Conservation (phyloP, 2,329 filamentous ascomycete species). For the Leptographium lundbergii region DNA sequence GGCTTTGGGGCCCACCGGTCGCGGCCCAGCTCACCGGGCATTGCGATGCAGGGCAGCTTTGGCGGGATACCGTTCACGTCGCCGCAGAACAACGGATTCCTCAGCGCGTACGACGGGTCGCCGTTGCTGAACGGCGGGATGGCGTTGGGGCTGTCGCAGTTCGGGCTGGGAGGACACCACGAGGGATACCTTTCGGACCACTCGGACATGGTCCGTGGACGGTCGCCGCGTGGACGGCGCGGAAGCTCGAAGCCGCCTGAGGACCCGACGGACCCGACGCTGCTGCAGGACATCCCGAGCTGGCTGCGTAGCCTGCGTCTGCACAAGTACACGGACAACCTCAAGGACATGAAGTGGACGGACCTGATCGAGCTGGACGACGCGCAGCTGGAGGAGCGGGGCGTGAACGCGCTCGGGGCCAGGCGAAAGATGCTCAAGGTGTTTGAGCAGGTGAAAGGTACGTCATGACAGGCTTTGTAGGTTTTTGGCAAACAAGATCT, state of each 20-base stretch:
- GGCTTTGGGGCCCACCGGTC: slow-evolving; percentile 61
- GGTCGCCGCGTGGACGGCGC: slow-evolving; percentile 81
- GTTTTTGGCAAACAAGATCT: not conserved
- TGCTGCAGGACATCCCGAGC: slow-evolving; percentile 88
- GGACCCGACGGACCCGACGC: slow-evolving; percentile 81
- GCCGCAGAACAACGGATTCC: slow-evolving; percentile 87
- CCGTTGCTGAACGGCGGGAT: slow-evolving; percentile 54
- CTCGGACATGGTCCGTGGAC: slow-evolving; percentile 78
- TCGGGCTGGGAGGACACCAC: slow-evolving; percentile 54
- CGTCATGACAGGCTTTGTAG: not conserved
- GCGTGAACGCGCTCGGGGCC: slow-evolving; percentile 89
- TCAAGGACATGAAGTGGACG: slow-evolving; percentile 95
- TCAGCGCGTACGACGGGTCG: slow-evolving; percentile 71
- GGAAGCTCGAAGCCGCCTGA: slow-evolving; percentile 96
- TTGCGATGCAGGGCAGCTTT: slow-evolving; percentile 62
- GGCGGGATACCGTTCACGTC: slow-evolving; percentile 63
- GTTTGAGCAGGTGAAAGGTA: slow-evolving; percentile 86
- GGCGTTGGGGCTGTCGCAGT: slow-evolving; percentile 48
- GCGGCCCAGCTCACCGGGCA: slow-evolving; percentile 77
- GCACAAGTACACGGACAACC: slow-evolving; percentile 97
- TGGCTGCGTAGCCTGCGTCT: slow-evolving; percentile 91
- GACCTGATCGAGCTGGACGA: slow-evolving; percentile 88
- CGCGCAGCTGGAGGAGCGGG: slow-evolving; percentile 79
- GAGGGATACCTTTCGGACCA: slow-evolving; percentile 92
- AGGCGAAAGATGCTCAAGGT: slow-evolving; percentile 98